Evolutionary conservation across 2,329 filamentous ascomycete genomes (phyloP), one percentile per base, ranked within the genome.

Genomic region (Claviceps sp.): DNA sequence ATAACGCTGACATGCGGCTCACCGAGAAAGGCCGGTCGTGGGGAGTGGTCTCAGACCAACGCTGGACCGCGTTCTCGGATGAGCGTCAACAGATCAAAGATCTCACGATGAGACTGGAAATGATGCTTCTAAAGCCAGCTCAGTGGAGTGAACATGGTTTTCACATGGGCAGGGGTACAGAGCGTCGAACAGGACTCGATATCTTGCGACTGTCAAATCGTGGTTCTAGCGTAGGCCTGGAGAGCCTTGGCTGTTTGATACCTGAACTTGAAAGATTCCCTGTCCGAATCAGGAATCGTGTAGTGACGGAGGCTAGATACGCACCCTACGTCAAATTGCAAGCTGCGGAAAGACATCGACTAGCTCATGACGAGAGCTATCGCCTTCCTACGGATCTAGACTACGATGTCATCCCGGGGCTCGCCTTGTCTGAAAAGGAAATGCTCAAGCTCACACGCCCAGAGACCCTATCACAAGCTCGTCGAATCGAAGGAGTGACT

Each of bases 1-100:
- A 98, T 71, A 98, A 98, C 63, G 93, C 93, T 38, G 93, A 98
- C 67, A 67, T 85, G 5, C 83, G 93, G 2, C 79, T 98, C 34
- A 97, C 93, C 0, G 74, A 78, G 34, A 84, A 84, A 64, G 93
- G 89, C 9, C 82, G 84, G 52, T 71, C 75, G 14, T 87, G 84
- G 60, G 90, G 91, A 48, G 78, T 93, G 18, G 82, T 98, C 2
- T 74, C 81, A n/a, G 84, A 94, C 60, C 68, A 69, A 54, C 84
- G 93, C 47, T 98, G 93, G 93, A 62, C 65, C 2, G 72, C 72
- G 18, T 95, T 87, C 70, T 69, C 67, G 8, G 76, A 83, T 50
- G 82, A 87, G 48, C 77, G 79, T 53, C 67, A 71, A 2, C 79
- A 89, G 60, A 85, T 95, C 55, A 72, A 76, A 3, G 78, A 81